Base-by-base conservation (phyloP, 2,329 filamentous ascomycete species). In the Diaporthe australafricana region DNA sequence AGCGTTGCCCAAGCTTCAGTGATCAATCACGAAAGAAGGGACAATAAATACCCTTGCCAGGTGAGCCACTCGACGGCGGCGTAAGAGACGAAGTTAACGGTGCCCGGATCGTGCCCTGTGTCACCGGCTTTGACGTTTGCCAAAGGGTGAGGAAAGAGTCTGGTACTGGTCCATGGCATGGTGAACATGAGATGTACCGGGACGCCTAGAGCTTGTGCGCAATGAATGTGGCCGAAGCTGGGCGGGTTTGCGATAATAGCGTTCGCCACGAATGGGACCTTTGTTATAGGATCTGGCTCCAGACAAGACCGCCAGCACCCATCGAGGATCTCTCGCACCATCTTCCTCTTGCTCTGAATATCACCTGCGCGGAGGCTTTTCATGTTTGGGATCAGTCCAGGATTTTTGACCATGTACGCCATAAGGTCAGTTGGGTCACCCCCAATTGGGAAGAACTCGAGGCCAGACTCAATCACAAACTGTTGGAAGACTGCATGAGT, bases 361-460 rank as follows among this genome's bases (percentile, higher is more conserved):
- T 83, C 83, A 7, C 83, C 83, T 1, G 76, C 81, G 40, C 75
- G 79, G 25, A 83, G 72, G 45, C 80, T 83, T 57, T 80, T 75
- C 20, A 79, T 76, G 52, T 75, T 80, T 2, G 83, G 83, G n/a
- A 84, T 63, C 11, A 84, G 72, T 0, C 82, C 81, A 0, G 83
- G 82, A 25, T 83, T 84, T 66, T 78, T 79, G 12, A 83, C 82
- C 82, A 83, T 83, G 73, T 82, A 83, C 2, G 80, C 78, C 81
- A 82, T 87, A 48, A 86, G 79, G 27, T 84, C 83, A 22, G 86
- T 83, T 0, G 88, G 88, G 67, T 90, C 85, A 3, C 88, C 88
- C 3, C 88, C 88, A 16, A 90, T 89, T 12, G 83, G 82, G 75
- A 86, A 90, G 76, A 90, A 90, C 71, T 90, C 88, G 14, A 90